Evolutionary conservation across 106 monocot genomes (phyloP).

Genomic region (Xerophyta viscosa): DNA sequence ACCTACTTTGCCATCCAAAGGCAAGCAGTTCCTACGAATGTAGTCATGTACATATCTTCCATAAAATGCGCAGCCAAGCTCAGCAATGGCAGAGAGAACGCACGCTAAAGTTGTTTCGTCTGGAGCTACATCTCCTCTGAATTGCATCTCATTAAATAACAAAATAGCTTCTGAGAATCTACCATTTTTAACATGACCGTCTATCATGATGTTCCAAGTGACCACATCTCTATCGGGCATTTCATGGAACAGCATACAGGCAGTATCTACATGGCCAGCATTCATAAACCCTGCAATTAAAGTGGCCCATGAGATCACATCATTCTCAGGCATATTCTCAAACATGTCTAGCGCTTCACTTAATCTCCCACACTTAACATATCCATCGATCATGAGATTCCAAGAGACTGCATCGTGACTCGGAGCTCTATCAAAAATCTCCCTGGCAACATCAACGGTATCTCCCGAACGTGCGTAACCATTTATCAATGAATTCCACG

Average conservation of each 20-base stretch:
- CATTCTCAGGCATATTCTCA: conserved; percentile 30
- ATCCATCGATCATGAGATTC: conserved; percentile 51
- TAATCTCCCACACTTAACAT: conserved; percentile 24
- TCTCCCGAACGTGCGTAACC: conserved; percentile 18
- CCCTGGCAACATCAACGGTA: conserved; percentile 16
- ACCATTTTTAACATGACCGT: conserved; percentile 40
- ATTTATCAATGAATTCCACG: conserved; percentile 55
- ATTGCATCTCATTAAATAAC: conserved; percentile 31
- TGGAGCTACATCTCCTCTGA: conserved; percentile 12
- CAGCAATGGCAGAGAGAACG: conserved; percentile 36
- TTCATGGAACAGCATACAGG: conserved; percentile 19
- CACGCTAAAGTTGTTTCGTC: conserved; percentile 24
- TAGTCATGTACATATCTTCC: conserved; percentile 33
- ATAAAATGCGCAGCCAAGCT: conserved; percentile 22
- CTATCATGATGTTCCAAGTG: conserved; percentile 44
- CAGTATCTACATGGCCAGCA: conserved; percentile 19
- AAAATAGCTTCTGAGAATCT: conserved; percentile 17
- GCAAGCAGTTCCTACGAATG: conserved; percentile 15
- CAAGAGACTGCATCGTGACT: conserved; percentile 30
- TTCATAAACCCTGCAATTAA: conserved; percentile 38
- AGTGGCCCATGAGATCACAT: conserved; percentile 36
- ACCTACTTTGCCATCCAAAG: conserved; percentile 32
- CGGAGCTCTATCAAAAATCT: conserved; percentile 34
- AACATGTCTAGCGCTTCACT: conserved; percentile 24
- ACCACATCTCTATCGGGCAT: conserved; percentile 41